These are phyloP conservation scores for Leptodontidium sp. DNA, from an alignment of 2,329 filamentous ascomycete genomes.

Conservation along the genomic window DNA sequence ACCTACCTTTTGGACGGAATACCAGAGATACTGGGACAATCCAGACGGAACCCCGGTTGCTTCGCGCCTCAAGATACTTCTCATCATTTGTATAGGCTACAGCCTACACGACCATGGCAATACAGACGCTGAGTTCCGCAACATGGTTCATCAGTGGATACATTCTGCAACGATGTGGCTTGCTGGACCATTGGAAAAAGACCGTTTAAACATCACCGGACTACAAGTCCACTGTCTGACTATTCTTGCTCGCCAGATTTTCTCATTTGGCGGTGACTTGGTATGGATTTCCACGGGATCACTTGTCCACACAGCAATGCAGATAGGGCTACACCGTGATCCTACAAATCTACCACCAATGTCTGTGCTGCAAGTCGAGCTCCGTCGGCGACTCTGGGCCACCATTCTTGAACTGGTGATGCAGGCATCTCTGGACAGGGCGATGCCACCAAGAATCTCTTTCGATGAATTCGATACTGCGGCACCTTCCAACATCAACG, in stretches of 20 bases:
- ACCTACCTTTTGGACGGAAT: constrained; percentile 6
- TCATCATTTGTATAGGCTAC: constrained; percentile 8
- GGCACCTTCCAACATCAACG: not conserved
- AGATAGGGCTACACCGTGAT: constrained; percentile 56
- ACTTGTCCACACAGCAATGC: constrained; percentile 53
- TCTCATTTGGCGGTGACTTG: not conserved
- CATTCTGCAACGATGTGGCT: constrained; percentile 54
- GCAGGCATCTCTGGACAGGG: constrained; percentile 54
- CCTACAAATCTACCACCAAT: constrained; percentile 50
- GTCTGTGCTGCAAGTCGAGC: constrained; percentile 29
- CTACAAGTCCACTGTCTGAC: constrained; percentile 40
- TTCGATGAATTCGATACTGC: not conserved
- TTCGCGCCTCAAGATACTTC: constrained; percentile 13
- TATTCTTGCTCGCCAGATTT: not conserved
- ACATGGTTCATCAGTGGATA: constrained; percentile 50
- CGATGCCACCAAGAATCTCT: constrained; percentile 54
- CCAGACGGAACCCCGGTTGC: not conserved
- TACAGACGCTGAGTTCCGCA: constrained; percentile 38
- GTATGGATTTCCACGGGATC: constrained; percentile 51
- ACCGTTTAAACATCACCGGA: constrained; percentile 47
- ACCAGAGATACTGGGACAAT: constrained; percentile 10
- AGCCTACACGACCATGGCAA: not conserved
- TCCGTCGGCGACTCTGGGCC: constrained; percentile 54
- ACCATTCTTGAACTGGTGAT: constrained; percentile 58
- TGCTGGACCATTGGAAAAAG: constrained; percentile 51